Conservation (phyloP, 768 basidiomycete species). For the Megacollybia marginata region DNA sequence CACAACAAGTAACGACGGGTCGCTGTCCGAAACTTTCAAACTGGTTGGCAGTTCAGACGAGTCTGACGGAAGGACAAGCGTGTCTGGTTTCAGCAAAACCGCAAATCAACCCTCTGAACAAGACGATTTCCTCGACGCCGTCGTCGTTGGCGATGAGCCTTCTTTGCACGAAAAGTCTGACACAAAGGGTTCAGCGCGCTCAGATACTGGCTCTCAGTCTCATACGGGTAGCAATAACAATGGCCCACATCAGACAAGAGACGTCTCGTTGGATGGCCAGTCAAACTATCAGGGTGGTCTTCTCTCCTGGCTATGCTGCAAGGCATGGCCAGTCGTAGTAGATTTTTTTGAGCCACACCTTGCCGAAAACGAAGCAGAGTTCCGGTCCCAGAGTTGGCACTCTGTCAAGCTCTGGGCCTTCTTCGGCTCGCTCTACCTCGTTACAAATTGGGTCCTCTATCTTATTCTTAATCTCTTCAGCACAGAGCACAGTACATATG, state of each 20-base stretch:
- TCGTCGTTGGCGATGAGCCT: constrained; percentile 14
- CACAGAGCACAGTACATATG: constrained; percentile 7
- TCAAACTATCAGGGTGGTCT: constrained; percentile 9
- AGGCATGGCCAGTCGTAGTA: constrained; percentile 8
- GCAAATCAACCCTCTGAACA: constrained; percentile 1
- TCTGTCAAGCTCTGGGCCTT: constrained; percentile 12
- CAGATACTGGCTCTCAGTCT: no score
- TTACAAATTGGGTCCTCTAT: constrained; percentile 25
- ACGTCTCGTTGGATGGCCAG: neutral
- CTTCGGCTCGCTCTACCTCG: constrained; percentile 6
- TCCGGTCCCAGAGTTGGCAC: constrained; percentile 15
- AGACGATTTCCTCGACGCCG: constrained; percentile 14
- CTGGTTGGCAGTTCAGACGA: constrained; percentile 13
- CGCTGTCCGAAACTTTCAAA: constrained; percentile 12
- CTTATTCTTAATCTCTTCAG: constrained; percentile 12
- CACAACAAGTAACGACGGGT: constrained; percentile 11
- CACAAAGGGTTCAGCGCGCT: no score
- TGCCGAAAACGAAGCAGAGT: constrained; percentile 12
- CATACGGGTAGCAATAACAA: constrained; percentile 6
- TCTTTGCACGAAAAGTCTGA: no score
- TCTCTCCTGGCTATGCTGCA: constrained; percentile 8
- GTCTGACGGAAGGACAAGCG: neutral
- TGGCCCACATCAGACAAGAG: neutral
- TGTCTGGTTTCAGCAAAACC: no score
- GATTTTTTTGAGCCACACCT: constrained; percentile 12